phyloP scores from a whole-genome alignment of 2,329 filamentous ascomycete genomes.

The Alternaria viburni region DNA sequence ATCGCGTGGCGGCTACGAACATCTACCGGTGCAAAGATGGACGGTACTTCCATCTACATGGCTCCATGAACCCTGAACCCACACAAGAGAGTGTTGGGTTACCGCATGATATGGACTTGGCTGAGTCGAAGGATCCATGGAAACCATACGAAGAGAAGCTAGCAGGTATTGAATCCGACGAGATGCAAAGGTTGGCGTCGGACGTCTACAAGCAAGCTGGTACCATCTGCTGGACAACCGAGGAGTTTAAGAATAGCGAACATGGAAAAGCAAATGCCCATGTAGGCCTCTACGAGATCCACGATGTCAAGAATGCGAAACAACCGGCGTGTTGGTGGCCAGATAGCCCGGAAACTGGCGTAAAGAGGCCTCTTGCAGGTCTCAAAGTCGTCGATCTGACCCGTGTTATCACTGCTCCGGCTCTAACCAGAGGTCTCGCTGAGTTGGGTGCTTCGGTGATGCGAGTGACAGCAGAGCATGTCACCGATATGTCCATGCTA shows the following conservation, averaged over 20 bases:
- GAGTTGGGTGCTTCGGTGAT: constrained; percentile 58
- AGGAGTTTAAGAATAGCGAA: constrained; percentile 48
- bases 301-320: constrained; percentile 28
- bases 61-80: constrained; percentile 55
- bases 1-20: constrained; percentile 50
- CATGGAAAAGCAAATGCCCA: constrained; percentile 53
- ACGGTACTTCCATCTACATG: constrained; percentile 57
- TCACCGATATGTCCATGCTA: constrained; percentile 51
- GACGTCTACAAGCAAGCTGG: constrained; percentile 52
- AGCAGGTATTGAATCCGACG: constrained; percentile 38
- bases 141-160: constrained; percentile 45
- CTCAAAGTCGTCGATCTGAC: constrained; percentile 60
- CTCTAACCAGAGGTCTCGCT: constrained; percentile 52
- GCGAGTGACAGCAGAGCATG: constrained; percentile 49
- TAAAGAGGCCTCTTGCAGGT: constrained; percentile 53
- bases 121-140: constrained; percentile 37
- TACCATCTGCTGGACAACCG: constrained; percentile 47
- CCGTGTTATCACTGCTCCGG: constrained; percentile 58
- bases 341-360: constrained; percentile 27
- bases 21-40: constrained; percentile 57
- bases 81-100: constrained; percentile 48
- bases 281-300: constrained; percentile 51
- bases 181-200: constrained; percentile 46
- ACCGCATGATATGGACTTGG: constrained; percentile 39
- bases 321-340: constrained; percentile 54